A percentile compares a stretch with the other conserved stretches of the same genome.
Evolutionary conservation across 371 early-diverging fungal species (phyloP).

Genomic region (Mortierella sp.): DNA sequence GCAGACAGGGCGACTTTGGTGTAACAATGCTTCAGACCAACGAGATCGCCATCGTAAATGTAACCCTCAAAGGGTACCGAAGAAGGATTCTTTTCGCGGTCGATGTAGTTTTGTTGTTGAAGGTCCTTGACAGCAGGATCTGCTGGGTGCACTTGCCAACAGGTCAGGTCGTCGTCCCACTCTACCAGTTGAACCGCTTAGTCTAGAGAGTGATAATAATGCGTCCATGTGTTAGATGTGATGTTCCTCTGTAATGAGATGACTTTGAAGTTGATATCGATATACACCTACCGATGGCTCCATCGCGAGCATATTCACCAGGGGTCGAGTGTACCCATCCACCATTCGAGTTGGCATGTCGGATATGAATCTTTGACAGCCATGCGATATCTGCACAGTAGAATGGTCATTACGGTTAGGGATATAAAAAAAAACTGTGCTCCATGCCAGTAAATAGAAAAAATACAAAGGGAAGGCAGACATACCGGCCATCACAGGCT

Average conservation of each 20-base stretch:
- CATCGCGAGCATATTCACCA: slow-evolving; percentile 42
- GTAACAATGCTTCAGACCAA: slow-evolving; percentile 42
- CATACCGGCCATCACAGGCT: slow-evolving; percentile 43
- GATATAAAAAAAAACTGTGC: neutral
- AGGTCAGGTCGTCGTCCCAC: slow-evolving; percentile 50
- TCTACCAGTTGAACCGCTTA: slow-evolving; percentile 53
- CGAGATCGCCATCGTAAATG: slow-evolving; percentile 35
- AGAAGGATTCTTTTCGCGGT: slow-evolving; percentile 10
- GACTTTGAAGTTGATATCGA: no score
- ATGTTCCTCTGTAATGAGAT: no score
- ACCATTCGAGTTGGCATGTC: slow-evolving; percentile 77
- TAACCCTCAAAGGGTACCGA: slow-evolving; percentile 28
- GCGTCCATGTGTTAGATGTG: no score
- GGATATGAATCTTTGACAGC: slow-evolving; percentile 81
- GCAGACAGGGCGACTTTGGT: slow-evolving; percentile 42
- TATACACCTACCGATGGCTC: slow-evolving; percentile 29
- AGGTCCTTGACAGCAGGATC: slow-evolving; percentile 15
- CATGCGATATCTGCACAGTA: slow-evolving; percentile 80
- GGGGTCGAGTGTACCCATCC: slow-evolving; percentile 87
- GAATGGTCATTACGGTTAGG: neutral
- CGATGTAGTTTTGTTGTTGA: slow-evolving; percentile 19
- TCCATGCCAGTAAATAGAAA: neutral
- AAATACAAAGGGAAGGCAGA: neutral
- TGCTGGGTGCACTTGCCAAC: slow-evolving; percentile 48
- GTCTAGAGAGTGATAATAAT: slow-evolving; percentile 11